These are phyloP conservation scores for Saturnispora galanensis DNA, from an alignment of 805 yeast genomes.

Conservation along the genomic window DNA sequence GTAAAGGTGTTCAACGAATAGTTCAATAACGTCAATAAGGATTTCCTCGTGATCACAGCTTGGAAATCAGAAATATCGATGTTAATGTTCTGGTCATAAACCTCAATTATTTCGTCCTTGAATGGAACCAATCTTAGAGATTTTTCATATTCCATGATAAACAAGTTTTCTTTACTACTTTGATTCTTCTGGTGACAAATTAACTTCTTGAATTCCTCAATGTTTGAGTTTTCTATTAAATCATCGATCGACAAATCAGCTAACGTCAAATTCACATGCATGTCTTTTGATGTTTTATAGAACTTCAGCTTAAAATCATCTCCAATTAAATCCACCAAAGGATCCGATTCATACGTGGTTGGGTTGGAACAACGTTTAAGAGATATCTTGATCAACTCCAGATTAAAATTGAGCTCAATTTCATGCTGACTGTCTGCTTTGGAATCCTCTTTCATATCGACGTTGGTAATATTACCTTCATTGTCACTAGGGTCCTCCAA, in stretches of 20 bases:
- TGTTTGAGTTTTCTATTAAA: slow-evolving; percentile 52
- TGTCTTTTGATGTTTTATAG: slow-evolving; percentile 45
- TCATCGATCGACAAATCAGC: slow-evolving; percentile 66
- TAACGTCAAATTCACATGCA: slow-evolving; percentile 57
- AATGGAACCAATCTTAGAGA: slow-evolving; percentile 49
- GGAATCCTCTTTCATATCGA: background rate
- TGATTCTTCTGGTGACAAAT: slow-evolving; percentile 50
- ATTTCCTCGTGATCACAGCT: slow-evolving; percentile 65
- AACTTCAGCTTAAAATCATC: slow-evolving; percentile 53
- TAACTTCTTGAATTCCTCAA: slow-evolving; percentile 56
- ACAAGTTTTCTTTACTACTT: slow-evolving; percentile 38
- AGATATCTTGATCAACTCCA: slow-evolving; percentile 52
- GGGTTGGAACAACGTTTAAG: slow-evolving; percentile 60
- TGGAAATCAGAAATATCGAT: slow-evolving; percentile 71
- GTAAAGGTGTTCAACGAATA: slow-evolving; percentile 82
- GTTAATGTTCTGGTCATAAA: slow-evolving; percentile 67
- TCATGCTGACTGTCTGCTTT: slow-evolving; percentile 37
- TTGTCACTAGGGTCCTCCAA: slow-evolving; percentile 1
- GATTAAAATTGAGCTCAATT: slow-evolving; percentile 64
- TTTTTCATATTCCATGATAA: slow-evolving; percentile 50
- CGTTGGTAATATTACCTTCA: background rate
- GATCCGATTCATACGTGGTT: slow-evolving; percentile 48
- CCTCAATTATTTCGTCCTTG: slow-evolving; percentile 46
- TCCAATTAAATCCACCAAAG: slow-evolving; percentile 64
- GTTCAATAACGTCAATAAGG: slow-evolving; percentile 68